These are phyloP conservation scores for Erythrophleum fordii DNA, from an alignment of 306 rosid species.

Conservation along the genomic window DNA sequence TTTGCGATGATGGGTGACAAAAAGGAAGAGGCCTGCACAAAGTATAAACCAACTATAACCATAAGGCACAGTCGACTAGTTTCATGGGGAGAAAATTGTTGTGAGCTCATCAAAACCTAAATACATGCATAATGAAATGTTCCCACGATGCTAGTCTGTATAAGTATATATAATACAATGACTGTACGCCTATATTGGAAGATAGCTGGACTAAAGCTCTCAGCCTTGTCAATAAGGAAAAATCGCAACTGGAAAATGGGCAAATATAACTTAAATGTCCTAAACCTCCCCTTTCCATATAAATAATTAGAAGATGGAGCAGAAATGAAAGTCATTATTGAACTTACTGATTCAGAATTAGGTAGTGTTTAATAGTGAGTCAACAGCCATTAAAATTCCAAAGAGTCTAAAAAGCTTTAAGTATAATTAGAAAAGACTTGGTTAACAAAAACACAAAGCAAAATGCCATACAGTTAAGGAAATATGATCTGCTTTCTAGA, in stretches of 20 bases:
- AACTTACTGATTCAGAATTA: neutral
- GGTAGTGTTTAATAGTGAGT: neutral
- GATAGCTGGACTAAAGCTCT: neutral
- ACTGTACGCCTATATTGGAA: neutral
- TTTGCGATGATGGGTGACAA: conserved; percentile 58
- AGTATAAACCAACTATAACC: conserved; percentile 25
- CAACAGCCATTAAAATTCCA: neutral
- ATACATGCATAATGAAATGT: neutral
- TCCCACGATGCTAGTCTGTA: neutral
- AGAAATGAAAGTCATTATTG: neutral
- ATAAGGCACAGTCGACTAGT: neutral
- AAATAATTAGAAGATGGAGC: neutral
- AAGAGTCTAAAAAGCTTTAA: neutral
- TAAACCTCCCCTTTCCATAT: neutral
- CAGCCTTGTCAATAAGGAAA: neutral
- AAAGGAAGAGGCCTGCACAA: conserved; percentile 59
- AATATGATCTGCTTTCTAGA: neutral
- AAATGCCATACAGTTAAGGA: neutral
- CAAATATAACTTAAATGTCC: neutral
- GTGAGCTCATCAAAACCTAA: neutral
- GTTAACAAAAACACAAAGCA: neutral
- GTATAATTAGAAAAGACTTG: neutral
- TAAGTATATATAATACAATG: neutral
- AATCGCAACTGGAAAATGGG: neutral
- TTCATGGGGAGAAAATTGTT: neutral